Evolutionary conservation across 306 rosid genomes (phyloP), one percentile per base, ranked within the genome.

Genomic region (Cicer judaicum): DNA sequence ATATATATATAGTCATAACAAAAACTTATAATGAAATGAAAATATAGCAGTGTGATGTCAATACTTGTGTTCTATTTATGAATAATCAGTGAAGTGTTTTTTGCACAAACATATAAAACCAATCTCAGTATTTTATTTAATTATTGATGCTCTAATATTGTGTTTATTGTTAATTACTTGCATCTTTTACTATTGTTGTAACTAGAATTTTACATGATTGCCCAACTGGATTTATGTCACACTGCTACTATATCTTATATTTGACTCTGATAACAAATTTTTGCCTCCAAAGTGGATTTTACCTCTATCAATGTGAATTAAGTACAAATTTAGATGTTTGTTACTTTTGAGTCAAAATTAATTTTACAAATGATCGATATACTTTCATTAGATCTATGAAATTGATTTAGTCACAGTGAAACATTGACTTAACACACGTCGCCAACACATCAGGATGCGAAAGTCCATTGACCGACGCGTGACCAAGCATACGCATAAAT

Each of bases 1-100:
- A 24, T 24, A 24, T 2, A 24, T 24, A 41, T 38, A 29, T 6
- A 76, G 68, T 46, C 74, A 76, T n/a, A 67, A 55, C 68, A 42
- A 66, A 44, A 15, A 24, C 3, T 24, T 0, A 65, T 21, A 34
- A 14, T 6, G 10, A 3, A 3, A 50, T 14, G 53, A 50, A 52
- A 62, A 52, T 2, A 15, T n/a, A 49, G n/a, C 44, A 77, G 4
- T 14, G 16, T 59, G 39, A 49, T 50, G 19, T 50, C 4, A 49
- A 6, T 49, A 49, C 7, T 49, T 48, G 2, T 48, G 54, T 48
- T 49, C 19, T 49, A 49, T n/a, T 6, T 50, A 50, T 50, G 55
- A 50, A 50, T 14, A n/a, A 49, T n/a, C 55, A n/a, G 1, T 14
- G 19, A 4, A 54, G 8, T 71, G 40, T 18, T 54, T 70, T 19